Evolutionary conservation across 2,329 filamentous ascomycete species (phyloP).

Genomic region (Monosporascus sp.): DNA sequence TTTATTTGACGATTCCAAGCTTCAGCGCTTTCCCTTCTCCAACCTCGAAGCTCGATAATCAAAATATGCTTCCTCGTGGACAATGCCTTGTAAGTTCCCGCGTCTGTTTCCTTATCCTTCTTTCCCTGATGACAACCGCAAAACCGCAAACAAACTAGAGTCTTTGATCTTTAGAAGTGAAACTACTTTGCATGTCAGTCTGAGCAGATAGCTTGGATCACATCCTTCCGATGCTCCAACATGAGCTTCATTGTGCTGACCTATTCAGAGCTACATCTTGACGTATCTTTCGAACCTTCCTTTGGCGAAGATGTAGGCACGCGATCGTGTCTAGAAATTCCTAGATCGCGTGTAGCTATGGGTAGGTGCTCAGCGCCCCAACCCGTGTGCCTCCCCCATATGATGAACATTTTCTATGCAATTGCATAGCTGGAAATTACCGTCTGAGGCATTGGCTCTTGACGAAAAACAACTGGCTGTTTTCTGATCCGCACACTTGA

Average conservation of each 20-base stretch:
- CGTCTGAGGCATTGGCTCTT: conserved; percentile 72
- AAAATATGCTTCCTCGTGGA: neutral
- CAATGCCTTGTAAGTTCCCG: conserved; percentile 13
- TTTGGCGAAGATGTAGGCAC: neutral
- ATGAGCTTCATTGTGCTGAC: conserved; percentile 19
- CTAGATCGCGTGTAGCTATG: too few species aligned
- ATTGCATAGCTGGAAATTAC: conserved; percentile 90
- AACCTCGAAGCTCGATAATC: neutral
- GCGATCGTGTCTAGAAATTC: too few species aligned
- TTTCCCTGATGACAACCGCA: conserved; percentile 71
- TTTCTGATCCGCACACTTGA: conserved; percentile 55
- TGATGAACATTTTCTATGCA: conserved; percentile 69
- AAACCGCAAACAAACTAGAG: conserved; percentile 80
- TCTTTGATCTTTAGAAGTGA: conserved; percentile 89
- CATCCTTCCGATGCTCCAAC: conserved; percentile 1
- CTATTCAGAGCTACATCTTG: neutral
- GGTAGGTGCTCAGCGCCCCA: neutral
- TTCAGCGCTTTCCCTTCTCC: conserved; percentile 5
- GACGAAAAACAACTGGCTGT: conserved; percentile 83
- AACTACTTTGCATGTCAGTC: conserved; percentile 92
- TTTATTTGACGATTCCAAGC: conserved; percentile 3
- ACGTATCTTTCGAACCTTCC: neutral
- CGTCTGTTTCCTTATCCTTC: conserved; percentile 8
- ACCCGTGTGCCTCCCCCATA: conserved; percentile 15
- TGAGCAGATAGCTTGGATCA: conserved; percentile 48